Evolutionary conservation across 2,329 filamentous ascomycete species (phyloP), one percentile per base, ranked within the genome.

Genomic region (Clonostachys byssicola): DNA sequence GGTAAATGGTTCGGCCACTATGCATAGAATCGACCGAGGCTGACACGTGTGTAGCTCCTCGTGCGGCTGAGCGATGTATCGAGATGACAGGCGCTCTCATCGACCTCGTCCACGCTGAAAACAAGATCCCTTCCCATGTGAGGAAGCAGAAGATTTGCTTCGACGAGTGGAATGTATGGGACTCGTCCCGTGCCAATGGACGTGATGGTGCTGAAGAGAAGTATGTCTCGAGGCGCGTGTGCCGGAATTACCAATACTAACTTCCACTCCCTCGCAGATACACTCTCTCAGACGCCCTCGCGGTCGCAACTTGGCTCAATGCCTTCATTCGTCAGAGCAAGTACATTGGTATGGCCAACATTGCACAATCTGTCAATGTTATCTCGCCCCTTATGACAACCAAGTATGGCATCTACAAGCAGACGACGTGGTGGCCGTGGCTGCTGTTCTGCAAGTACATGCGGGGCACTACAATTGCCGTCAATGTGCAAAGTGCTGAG

Each of bases 81-180:
- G 76, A 89, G 60, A 83, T 89, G 53, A 76, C 85, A 4, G 79
- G 78, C 3, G 72, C 75, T 1, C 69, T 90, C 5, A 89, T 90
- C 54, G 86, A 91, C 60, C 77, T 91, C 2, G 87, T 86, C 0
- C 75, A 83, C 34, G 83, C 89, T 57, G 83, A 88, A 61, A 85
- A 86, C 63, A 68, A 72, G 42, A 75, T 86, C 0, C 76, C 84
- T 0, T 66, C 75, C 0, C 68, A 72, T 0, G 78, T 84, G n/a
- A 77, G 79, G 6, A 71, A 77, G 5, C 85, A 81, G 42, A 85
- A 77, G 44, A 89, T 92, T 60, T 91, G 87, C 71, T 91, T 91
- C 60, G 88, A 92, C 61, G 87, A 91, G 65, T 91, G 88, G 88
- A 92, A 91, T 61, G 86, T 91, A 8, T 92, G 87, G 87, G 86